Evolutionary conservation across 371 early-diverging fungal species (phyloP), one percentile per base, ranked within the genome.

Genomic region (Mucor plumbeus): DNA sequence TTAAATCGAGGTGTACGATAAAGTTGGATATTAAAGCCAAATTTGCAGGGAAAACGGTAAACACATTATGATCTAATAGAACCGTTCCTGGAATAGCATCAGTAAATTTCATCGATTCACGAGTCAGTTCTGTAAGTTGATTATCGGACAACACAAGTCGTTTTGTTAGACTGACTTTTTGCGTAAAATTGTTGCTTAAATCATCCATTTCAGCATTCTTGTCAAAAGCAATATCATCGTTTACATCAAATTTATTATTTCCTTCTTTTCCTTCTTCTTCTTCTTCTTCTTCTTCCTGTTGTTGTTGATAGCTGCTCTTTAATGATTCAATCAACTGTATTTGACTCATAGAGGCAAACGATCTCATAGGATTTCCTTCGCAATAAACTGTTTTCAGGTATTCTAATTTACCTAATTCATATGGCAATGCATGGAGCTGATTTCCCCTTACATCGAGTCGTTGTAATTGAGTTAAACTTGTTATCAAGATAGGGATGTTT

Each of bases 371-470:
- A 59, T 90, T 90, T 13, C 88, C 88, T 60, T 87, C 86, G 78
- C 83, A 86, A 1, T 71, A 72, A 40, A 90, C 70, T 11, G 79
- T 71, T 15, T 80, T 73, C 56, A 92, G 61, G 11, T 81, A 70
- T 8, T 65, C 43, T 55, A 92, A 67, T 35, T 75, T 67, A 4
- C 90, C 89, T 14, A 92, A 70, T 48, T 84, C 85, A 7, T 83
- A 72, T 8, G 87, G 88, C 17, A 90, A 73, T 35, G 60, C 26
- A 57, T 76, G 78, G 61, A 91, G 64, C 15, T 79, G 76, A 68
- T 92, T 92, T 48, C 81, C 84, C 19, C 87, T 70, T 31, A 92
- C 69, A 78, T 92, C 92, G 40, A 94, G 64, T 43, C 90, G 81
- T 47, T 85, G 67, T 11, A 72, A 60, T n/a, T 72, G 59, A 40